Evolutionary conservation across 2,329 filamentous ascomycete genomes (phyloP).

Genomic region (Helminthosporium solani): DNA sequence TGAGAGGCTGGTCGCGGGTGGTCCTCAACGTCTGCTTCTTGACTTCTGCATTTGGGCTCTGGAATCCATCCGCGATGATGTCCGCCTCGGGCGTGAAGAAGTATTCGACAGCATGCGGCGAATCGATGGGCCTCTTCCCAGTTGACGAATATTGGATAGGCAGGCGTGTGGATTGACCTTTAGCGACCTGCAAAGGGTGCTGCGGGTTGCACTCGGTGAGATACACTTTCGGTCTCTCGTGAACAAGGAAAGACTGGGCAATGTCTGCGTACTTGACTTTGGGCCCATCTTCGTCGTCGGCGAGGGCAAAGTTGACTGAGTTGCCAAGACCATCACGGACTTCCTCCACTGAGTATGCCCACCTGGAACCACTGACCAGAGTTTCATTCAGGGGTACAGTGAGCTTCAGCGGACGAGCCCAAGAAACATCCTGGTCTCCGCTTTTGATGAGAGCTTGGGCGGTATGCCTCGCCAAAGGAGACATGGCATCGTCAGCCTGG

Average conservation of each 20-base stretch:
- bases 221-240: conserved; percentile 76
- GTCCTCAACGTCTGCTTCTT: conserved; percentile 64
- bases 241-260: conserved; percentile 77
- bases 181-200: conserved; percentile 79
- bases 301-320: conserved; percentile 68
- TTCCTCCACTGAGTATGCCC: conserved; percentile 89
- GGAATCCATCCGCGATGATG: conserved; percentile 68
- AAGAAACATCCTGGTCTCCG: conserved; percentile 68
- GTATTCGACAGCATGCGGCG: conserved; percentile 74
- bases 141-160: conserved; percentile 70
- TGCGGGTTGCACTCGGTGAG: conserved; percentile 76
- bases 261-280: conserved; percentile 63
- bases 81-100: conserved; percentile 75
- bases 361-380: conserved; percentile 73
- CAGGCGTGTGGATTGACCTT: conserved; percentile 65
- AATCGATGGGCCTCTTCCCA: conserved; percentile 59
- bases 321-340: conserved; percentile 92
- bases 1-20: conserved; percentile 62
- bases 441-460: conserved; percentile 59
- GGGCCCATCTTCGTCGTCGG: conserved; percentile 63
- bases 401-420: conserved; percentile 75
- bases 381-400: conserved; percentile 88
- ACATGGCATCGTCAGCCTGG: conserved; percentile 81
- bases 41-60: conserved; percentile 56
- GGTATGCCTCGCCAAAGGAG: conserved; percentile 67